Percentiles rank a stretch among this genome's conserved stretches.
phyloP scores from a whole-genome alignment of 2,329 filamentous ascomycete genomes.

The Cercospora sp. region DNA sequence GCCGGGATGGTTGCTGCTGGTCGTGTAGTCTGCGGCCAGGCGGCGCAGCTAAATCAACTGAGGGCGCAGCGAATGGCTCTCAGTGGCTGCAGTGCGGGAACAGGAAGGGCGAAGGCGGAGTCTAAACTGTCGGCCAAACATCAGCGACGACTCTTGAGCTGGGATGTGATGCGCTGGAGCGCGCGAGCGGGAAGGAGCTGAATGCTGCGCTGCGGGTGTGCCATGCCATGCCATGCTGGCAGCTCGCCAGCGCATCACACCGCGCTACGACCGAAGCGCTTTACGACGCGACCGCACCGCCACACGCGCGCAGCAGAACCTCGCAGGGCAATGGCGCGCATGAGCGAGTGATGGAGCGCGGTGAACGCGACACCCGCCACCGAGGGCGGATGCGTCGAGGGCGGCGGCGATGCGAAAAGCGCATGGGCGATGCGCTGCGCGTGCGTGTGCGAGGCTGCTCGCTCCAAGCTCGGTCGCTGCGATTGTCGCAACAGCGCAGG shows the following conservation, averaged over 20 bases:
- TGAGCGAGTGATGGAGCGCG: not conserved
- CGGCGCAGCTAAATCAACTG: slow-evolving; percentile 22
- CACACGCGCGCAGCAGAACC: not conserved
- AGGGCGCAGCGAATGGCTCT: slow-evolving; percentile 25
- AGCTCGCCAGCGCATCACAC: slow-evolving; percentile 32
- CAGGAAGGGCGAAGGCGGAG: slow-evolving; percentile 24
- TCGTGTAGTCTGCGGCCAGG: slow-evolving; percentile 15
- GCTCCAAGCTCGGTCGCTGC: not conserved
- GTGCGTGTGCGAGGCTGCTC: not conserved
- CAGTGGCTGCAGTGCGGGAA: slow-evolving; percentile 25
- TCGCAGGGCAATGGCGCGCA: not conserved
- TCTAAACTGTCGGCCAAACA: slow-evolving; percentile 30
- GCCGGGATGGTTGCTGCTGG: slow-evolving; percentile 8
- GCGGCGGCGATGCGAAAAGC: not conserved
- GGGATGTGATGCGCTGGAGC: slow-evolving; percentile 25
- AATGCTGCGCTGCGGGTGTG: slow-evolving; percentile 29
- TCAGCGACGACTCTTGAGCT: slow-evolving; percentile 32
- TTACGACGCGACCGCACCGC: not conserved
- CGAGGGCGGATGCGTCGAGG: not conserved
- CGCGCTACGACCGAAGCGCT: not conserved
- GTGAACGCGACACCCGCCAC: not conserved
- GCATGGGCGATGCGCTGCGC: not conserved
- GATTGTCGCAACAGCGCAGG: not conserved
- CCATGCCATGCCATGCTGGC: slow-evolving; percentile 34
- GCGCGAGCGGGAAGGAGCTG: slow-evolving; percentile 25